Evolutionary conservation across 495 filamentous ascomycete genomes (phyloP), one percentile per base, ranked within the genome.

Genomic region (Cryomyces antarcticus): DNA sequence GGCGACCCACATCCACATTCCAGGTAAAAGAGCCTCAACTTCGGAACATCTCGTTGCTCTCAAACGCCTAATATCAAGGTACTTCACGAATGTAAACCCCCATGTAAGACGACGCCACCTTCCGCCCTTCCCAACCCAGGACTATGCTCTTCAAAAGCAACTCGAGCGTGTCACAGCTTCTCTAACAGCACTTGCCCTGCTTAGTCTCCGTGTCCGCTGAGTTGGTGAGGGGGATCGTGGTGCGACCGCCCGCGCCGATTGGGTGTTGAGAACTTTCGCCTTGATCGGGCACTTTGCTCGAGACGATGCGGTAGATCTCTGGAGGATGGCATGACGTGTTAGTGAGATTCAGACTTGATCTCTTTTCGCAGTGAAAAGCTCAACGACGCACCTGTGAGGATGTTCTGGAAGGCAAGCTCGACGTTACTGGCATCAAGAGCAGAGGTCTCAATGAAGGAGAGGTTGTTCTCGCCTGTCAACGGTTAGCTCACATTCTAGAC

Each of bases 241-340:
- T 78, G 46, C 80, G 79, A 24, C 17, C 17, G 17, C 17, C 17
- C 54, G 74, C 68, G 43, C 72, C 73, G 49, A 85, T 72, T 45
- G 78, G 78, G 52, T 78, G 76, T 54, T 79, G 77, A 50, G 73
- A 67, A 37, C 73, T 66, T 42, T 89, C 88, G 48, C 80, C 80
- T 46, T 75, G 77, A 55, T 95, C 89, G 43, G 95, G 73, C 46
- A 83, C 83, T 72, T 99, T 99, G 70, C 77, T 86, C 43, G 88
- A 95, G 43, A 99, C 92, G 58, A 99, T 99, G 53, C 85, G 81
- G 74, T 96, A 99, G 66, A 99, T 99, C 71, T 96, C 92, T 97
- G 55, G 12, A 39, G 24, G 36, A 39, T 31, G 34, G 7, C 43
- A 31, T 10, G 27, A 9, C 11, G 33, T 13, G 3, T 36, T 36